A percentile compares a stretch with the other conserved stretches of the same genome.
phyloP scores from a whole-genome alignment of 2,329 filamentous ascomycete species.

The Pseudofabraea citricarpa region DNA sequence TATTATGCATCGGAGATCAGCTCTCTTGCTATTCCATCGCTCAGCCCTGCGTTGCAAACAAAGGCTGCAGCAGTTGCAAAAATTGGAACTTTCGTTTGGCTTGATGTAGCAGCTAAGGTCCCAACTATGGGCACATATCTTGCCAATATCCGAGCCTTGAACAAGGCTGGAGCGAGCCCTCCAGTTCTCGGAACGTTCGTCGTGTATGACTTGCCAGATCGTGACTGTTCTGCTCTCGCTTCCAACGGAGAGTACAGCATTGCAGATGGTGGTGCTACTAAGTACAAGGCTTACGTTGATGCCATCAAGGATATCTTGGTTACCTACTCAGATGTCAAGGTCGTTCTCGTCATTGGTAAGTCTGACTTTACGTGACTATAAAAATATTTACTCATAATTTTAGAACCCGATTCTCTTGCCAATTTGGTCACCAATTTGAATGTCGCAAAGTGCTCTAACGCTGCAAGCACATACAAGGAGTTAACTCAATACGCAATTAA shows the following conservation, averaged over 20 bases:
- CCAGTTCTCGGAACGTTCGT: constrained; percentile 47
- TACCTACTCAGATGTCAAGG: constrained; percentile 45
- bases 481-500: constrained; percentile 51
- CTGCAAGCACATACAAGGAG: constrained; percentile 48
- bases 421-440: constrained; percentile 58
- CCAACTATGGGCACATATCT: constrained; percentile 42
- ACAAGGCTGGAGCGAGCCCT: constrained; percentile 41
- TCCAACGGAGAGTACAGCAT: constrained; percentile 59
- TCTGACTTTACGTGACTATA: too few relatives aligned
- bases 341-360: constrained; percentile 43
- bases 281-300: constrained; percentile 51
- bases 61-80: constrained; percentile 43
- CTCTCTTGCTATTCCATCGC: constrained; percentile 54
- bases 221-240: constrained; percentile 58
- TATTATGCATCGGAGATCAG: constrained; percentile 49
- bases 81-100: constrained; percentile 46
- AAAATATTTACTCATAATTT: not conserved
- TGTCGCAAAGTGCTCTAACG: constrained; percentile 48
- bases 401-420: constrained; percentile 57
- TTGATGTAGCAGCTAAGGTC: constrained; percentile 45
- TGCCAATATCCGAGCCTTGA: constrained; percentile 39
- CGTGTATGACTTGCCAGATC: constrained; percentile 59
- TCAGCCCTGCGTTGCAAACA: constrained; percentile 50
- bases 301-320: constrained; percentile 47
- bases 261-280: constrained; percentile 40